Evolutionary conservation across 1,284 basidiomycete genomes (phyloP), one percentile per base, ranked within the genome.

Genomic region (Leccinum laetum): DNA sequence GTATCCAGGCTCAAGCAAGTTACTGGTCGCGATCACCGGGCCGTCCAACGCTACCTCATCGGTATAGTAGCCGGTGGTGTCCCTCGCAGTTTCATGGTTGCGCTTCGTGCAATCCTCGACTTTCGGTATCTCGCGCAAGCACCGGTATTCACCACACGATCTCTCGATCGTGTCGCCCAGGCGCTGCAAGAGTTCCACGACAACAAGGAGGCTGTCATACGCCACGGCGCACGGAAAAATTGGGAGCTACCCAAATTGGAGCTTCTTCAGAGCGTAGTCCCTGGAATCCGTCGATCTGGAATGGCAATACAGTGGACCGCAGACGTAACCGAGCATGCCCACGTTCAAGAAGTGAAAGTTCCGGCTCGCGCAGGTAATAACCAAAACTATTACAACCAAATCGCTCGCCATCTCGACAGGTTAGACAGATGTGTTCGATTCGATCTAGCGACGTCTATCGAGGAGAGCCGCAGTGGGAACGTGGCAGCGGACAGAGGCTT

Each of bases 141-240:
- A 4, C 67, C 37, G 1, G n/a, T 18, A 3, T 65, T 68, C 46
- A 64, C 32, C 3, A 24, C 3, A 62, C 53, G 26, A 2, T 61
- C 56, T 5, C 41, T 68, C n/a, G 7, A 41, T 16, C 10, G 6
- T 6, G 21, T 68, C 3, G 16, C 57, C 1, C 37, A 9, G 11
- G 60, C 64, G 4, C 62, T 67, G 1, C 16, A 67, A 24, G 65
- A 61, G 4, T 67, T 67, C 29, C 60, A 67, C 13, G 14, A 67
- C 10, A 10, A 68, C 24, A 67, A 67, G 21, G 60, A 59, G 4
- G 21, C 53, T 14, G 14, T 57, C 13, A 57, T 61, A 18, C 10
- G 11, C n/a, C 60, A 61, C 10, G 13, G 49, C 3, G 7, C 49
- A 61, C 18, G 14, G 24, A 13, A 8, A 2, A 58, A 61, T 11